phyloP scores from a whole-genome alignment of 345 rosid species.

The Raphanus raphanistrum region DNA sequence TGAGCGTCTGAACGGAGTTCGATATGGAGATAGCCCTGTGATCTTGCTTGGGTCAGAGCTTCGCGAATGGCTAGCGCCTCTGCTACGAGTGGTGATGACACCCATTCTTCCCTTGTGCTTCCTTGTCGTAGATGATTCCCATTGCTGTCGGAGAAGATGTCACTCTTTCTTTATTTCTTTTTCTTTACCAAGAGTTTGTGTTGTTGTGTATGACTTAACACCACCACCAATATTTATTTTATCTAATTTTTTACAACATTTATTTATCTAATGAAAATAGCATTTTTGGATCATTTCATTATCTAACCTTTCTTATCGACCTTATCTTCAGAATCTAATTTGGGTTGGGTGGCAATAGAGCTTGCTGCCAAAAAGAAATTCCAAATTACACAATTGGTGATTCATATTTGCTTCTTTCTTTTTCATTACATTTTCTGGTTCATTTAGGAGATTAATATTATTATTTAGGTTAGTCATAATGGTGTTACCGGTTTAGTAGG shows the following conservation, averaged over 20 bases:
- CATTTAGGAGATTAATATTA: neutral
- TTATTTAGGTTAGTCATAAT: neutral
- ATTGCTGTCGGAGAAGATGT: too few species aligned
- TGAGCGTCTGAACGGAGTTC: too few species aligned
- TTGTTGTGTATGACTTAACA: constrained; percentile 24
- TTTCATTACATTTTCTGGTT: neutral
- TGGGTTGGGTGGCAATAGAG: neutral
- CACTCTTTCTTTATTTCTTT: neutral
- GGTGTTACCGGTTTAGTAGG: neutral
- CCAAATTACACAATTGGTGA: neutral
- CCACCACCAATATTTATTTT: constrained; percentile 17
- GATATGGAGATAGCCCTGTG: too few species aligned
- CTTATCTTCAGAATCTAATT: neutral
- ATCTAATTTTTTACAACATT: neutral
- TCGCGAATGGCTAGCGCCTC: too few species aligned
- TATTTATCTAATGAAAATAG: constrained; percentile 37
- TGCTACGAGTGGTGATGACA: too few species aligned
- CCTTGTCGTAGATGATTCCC: too few species aligned
- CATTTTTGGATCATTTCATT: constrained; percentile 40
- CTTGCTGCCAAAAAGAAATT: neutral
- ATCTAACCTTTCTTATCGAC: neutral
- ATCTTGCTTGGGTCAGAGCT: too few species aligned
- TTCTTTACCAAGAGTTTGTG: neutral
- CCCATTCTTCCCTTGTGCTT: too few species aligned
- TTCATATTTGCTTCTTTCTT: neutral